Evolutionary conservation across 768 basidiomycete genomes (phyloP).

Genomic region (Psilocybe sp.): DNA sequence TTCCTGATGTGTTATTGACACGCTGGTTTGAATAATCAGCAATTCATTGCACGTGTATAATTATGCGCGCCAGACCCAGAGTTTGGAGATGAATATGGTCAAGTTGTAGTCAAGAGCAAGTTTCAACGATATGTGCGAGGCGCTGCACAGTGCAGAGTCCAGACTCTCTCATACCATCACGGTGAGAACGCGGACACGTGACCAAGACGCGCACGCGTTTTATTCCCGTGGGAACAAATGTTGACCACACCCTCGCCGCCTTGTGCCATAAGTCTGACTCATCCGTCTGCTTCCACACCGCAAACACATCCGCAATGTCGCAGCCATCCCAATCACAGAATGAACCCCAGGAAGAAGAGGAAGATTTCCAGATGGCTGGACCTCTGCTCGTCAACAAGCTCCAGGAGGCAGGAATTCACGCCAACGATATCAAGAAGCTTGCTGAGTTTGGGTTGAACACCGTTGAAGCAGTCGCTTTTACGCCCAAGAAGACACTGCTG

Average conservation of each 20-base stretch:
- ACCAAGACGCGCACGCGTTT: slow-evolving; percentile 23
- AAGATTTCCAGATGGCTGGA: slow-evolving; percentile 62
- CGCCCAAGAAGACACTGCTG: slow-evolving; percentile 88
- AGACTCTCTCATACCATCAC: no score
- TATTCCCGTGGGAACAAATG: slow-evolving; percentile 23
- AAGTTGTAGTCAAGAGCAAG: no score
- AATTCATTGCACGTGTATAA: no score
- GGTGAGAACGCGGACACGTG: slow-evolving; percentile 23
- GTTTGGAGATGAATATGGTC: no score
- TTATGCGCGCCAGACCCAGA: no score
- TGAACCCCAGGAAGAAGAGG: slow-evolving; percentile 44
- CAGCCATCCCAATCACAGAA: slow-evolving; percentile 48
- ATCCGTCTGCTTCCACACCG: not conserved
- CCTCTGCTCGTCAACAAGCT: slow-evolving; percentile 84
- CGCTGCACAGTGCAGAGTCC: no score
- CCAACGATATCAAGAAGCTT: slow-evolving; percentile 94
- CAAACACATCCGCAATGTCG: slow-evolving; percentile 39
- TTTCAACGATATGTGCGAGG: no score
- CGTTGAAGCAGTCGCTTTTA: slow-evolving; percentile 94
- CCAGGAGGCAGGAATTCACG: slow-evolving; percentile 84
- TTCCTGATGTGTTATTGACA: no score
- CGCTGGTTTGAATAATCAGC: no score
- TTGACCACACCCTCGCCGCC: slow-evolving; percentile 5
- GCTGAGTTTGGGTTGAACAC: slow-evolving; percentile 89
- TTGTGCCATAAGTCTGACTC: slow-evolving; percentile 2